Evolutionary conservation across 371 early-diverging fungal species (phyloP).

Genomic region (Circinella minor): DNA sequence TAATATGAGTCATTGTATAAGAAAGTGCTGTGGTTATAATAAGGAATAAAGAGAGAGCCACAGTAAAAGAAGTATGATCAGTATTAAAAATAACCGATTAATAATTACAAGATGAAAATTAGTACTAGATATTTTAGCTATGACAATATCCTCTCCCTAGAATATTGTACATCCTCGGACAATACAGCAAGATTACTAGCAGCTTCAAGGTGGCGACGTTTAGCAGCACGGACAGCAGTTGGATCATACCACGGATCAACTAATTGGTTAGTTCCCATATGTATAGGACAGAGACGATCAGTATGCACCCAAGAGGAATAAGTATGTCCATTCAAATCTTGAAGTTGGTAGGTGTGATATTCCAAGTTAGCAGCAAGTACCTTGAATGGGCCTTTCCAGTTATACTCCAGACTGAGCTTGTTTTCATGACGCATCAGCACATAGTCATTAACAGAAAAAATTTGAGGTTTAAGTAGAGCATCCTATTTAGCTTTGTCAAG

Average conservation of each 20-base stretch:
- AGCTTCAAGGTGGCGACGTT: background rate
- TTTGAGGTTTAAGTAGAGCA: slow-evolving; percentile 8
- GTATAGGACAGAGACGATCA: slow-evolving; percentile 8
- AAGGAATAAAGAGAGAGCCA: no score
- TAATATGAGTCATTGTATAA: no score
- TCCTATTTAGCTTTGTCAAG: slow-evolving; percentile 31
- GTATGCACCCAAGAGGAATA: slow-evolving; percentile 20
- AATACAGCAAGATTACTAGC: background rate
- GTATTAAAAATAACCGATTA: no score
- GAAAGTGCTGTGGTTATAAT: no score
- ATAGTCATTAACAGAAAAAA: slow-evolving; percentile 19
- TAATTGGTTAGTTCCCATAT: background rate
- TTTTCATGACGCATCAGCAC: slow-evolving; percentile 19
- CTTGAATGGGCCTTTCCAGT: slow-evolving; percentile 19
- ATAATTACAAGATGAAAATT: no score
- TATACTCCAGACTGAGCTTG: slow-evolving; percentile 10
- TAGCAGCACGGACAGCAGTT: slow-evolving; percentile 1
- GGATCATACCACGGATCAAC: slow-evolving; percentile 13
- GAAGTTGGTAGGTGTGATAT: slow-evolving; percentile 17
- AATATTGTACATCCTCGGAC: slow-evolving; percentile 9
- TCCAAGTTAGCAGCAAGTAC: background rate
- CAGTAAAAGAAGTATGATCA: no score
- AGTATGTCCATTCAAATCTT: background rate
- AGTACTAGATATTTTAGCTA: background rate
- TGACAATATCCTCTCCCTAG: slow-evolving; percentile 4